Base-by-base conservation (phyloP, 345 rosid genomes). In the Salix dunnii region DNA sequence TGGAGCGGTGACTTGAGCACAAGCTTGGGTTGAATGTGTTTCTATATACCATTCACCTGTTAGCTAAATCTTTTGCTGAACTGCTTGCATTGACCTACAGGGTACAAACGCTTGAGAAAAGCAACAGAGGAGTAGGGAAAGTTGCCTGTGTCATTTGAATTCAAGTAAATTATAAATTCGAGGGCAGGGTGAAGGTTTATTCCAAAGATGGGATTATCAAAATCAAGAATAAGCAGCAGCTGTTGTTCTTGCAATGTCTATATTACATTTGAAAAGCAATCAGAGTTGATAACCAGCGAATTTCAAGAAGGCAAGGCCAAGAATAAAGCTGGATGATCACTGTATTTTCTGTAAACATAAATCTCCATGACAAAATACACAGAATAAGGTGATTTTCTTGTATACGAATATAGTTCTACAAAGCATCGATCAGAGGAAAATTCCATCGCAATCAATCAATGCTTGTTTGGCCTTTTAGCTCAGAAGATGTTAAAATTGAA, bases 291-390 rank as follows among this genome's bases (percentile, higher is more conserved):
- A 16, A 64, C 20, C 53, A 68, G 17, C 4, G 25, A 40, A 68
- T 1, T 68, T 40, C 4, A 16, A 2, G 36, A 68, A 18, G 3
- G 28, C 12, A n/a, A 33, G 31, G 7, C 12, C 5, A 0, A 5
- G 35, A 28, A 46, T 16, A 27, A 73, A 62, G 36, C 35, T 38
- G 14, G 16, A 35, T 11, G 6, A n/a, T 5, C 33, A 18, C 4
- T 70, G 35, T 33, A 62, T 61, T 76, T 76, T 62, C 36, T 76
- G 48, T 43, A 46, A 63, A 62, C 36, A 70, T 33, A 77, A 70
- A 70, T 30, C 48, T 76, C 43, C 72, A 68, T 7, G 70, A 65
- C 31, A 71, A 43, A 65, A 74, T 49, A 25, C 30, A 70, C 63
- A 60, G 71, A 30, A 68, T 1, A 10, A 7, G 8, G 9, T 38